These are phyloP conservation scores for Volutella citrinella DNA, from an alignment of 2,329 filamentous ascomycete genomes.

Conservation along the genomic window DNA sequence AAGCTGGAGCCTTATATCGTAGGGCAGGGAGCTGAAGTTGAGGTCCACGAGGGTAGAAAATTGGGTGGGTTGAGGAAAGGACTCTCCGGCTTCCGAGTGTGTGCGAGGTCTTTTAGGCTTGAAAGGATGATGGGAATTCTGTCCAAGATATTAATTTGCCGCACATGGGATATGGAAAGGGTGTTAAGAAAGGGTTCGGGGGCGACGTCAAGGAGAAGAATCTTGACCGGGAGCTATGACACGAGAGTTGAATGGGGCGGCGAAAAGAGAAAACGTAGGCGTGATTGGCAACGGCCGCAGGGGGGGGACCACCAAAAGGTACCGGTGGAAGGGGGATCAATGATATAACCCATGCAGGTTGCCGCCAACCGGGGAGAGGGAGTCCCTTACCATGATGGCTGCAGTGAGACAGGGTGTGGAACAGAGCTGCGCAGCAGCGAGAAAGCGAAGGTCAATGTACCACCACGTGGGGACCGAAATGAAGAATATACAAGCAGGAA, in stretches of 20 bases:
- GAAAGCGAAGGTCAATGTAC: constrained; percentile 34
- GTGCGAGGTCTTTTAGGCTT: constrained; percentile 28
- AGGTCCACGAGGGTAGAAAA: constrained; percentile 18
- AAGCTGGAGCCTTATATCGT: constrained; percentile 24
- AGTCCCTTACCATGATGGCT: constrained; percentile 49
- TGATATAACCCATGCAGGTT: constrained; percentile 46
- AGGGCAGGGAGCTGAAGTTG: constrained; percentile 22
- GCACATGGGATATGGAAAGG: constrained; percentile 28
- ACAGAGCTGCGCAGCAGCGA: constrained; percentile 27
- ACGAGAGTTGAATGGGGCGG: constrained; percentile 25
- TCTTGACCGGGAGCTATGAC: constrained; percentile 26
- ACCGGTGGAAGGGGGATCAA: constrained; percentile 31
- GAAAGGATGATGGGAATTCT: constrained; percentile 29
- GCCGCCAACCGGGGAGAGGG: constrained; percentile 37
- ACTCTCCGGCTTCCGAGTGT: constrained; percentile 22
- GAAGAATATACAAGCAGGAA: constrained; percentile 33
- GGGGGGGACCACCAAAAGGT: constrained; percentile 20
- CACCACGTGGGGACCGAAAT: constrained; percentile 33
- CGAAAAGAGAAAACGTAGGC: constrained; percentile 19
- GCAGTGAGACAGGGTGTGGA: constrained; percentile 35
- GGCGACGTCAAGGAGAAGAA: constrained; percentile 23
- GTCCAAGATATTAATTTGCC: constrained; percentile 32
- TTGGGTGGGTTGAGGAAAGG: constrained; percentile 17
- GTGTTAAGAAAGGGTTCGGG: constrained; percentile 18
- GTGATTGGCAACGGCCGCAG: constrained; percentile 24